Base-by-base conservation (phyloP, 192 early-diverging fungal species). In the Coemansia sp. region DNA sequence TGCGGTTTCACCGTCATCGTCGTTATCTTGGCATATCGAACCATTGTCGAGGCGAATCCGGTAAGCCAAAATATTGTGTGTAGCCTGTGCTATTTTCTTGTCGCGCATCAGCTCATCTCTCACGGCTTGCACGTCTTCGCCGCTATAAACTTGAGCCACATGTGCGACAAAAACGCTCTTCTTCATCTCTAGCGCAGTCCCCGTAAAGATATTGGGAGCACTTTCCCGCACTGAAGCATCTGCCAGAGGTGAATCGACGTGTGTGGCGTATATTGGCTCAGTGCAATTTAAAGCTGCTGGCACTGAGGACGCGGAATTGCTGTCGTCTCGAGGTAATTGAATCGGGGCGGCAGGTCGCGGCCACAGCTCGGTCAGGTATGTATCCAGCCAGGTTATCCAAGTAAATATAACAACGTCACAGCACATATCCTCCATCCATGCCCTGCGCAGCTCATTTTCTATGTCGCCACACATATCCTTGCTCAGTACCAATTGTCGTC, bases 1-100 rank as follows among this genome's bases (percentile, higher is more conserved):
- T 2, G 95, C 95, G 3, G 90, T 92, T 81, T 98, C 96, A 20
- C 96, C 96, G 58, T 98, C 95, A 75, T 98, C 96, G 75, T 98
- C 96, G 70, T 92, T 93, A 62, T 93, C 92, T 75, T 94, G 92
- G 44, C 75, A 76, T 20, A 85, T 69, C 20, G 78, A 76, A 1
- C 75, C 78, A 38, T 44, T 72, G 20, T 74, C 69, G 10, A 88
- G 62, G 16, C 84, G 81, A 52, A 97, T 89, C 9, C 95, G 89
- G 71, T 94, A 98, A 2, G 96, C 96, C 65, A 90, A 72, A 39
- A 97, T 97, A 71, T 95, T 95, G 83, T 98, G 96, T 2, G 96
- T 94, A 0, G 96, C 95, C 66, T 89, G 87, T 5, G 90, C 88
- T 40, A 95, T 90, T 53, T 89, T 90, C 70, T 89, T 93, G 74